These are phyloP conservation scores for Teunomyces pallodes DNA, from an alignment of 805 yeast species.

Conservation along the genomic window DNA sequence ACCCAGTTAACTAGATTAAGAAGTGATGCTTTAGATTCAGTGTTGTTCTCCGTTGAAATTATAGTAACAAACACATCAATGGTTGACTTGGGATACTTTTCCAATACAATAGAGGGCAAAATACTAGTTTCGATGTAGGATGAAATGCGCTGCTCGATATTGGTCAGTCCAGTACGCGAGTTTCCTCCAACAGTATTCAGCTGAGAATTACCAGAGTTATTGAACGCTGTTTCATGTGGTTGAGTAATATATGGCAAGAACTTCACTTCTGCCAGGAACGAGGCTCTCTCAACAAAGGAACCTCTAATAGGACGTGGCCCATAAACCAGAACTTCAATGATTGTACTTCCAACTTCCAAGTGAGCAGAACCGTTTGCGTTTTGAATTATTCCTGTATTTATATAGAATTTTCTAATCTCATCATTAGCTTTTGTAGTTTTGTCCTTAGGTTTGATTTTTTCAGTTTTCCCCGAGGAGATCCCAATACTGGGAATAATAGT, in stretches of 20 bases:
- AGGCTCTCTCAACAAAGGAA: constrained; percentile 64
- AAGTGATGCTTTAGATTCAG: constrained; percentile 23
- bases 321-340: constrained; percentile 67
- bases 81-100: constrained; percentile 85
- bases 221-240: constrained; percentile 32
- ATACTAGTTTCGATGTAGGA: constrained; percentile 52
- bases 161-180: constrained; percentile 34
- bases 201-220: constrained; percentile 15
- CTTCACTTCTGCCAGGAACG: constrained; percentile 58
- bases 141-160: constrained; percentile 47
- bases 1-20: constrained; percentile 48
- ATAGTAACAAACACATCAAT: constrained; percentile 75
- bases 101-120: constrained; percentile 53
- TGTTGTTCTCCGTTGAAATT: constrained; percentile 38
- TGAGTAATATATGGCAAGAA: constrained; percentile 49
- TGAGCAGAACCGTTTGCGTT: constrained; percentile 84
- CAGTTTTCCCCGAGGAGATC: constrained; percentile 7
- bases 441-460: neutral
- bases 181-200: constrained; percentile 14
- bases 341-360: constrained; percentile 61
- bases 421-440: constrained; percentile 10
- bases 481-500: constrained; percentile 41
- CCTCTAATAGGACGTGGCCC: constrained; percentile 90
- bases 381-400: constrained; percentile 61
- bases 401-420: constrained; percentile 46